Conservation (phyloP, 1,284 basidiomycete species). For the Ganoderma lucidum region DNA sequence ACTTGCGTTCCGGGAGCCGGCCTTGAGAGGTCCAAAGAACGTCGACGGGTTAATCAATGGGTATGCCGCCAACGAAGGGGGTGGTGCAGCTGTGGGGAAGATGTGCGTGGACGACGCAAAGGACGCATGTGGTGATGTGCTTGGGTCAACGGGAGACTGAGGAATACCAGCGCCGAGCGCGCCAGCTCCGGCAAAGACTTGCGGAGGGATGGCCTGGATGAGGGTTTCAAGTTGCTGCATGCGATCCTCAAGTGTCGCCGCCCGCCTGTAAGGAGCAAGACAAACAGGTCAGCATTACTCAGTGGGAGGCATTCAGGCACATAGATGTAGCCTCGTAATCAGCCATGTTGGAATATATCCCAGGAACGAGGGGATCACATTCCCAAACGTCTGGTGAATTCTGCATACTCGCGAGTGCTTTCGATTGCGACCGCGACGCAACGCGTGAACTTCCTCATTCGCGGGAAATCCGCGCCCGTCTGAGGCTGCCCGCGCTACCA, state of each 20-base stretch:
- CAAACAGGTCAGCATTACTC: no score
- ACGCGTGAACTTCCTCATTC: no score
- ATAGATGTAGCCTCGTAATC: no score
- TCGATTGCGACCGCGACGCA: no score
- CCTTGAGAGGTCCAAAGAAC: constrained; percentile 66
- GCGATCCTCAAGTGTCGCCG: constrained; percentile 81
- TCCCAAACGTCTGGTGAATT: no score
- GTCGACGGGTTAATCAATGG: constrained; percentile 81
- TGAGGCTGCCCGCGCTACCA: no score
- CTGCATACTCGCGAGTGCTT: no score
- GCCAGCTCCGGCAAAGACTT: constrained; percentile 73
- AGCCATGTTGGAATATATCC: no score
- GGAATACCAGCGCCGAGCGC: constrained; percentile 35
- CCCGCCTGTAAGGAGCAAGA: no score
- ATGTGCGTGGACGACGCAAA: constrained; percentile 55
- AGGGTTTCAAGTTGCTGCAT: constrained; percentile 86
- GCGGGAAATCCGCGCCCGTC: no score
- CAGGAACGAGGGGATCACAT: no score
- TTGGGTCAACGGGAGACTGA: constrained; percentile 40
- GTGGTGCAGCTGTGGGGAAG: constrained; percentile 75
- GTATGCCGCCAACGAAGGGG: constrained; percentile 76
- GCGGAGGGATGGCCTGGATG: constrained; percentile 82
- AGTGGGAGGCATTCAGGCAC: no score
- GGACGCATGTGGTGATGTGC: constrained; percentile 59
- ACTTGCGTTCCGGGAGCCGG: constrained; percentile 50